Percentiles rank a stretch among this genome's conserved stretches.
These are phyloP conservation scores for Zelonia costaricensis DNA, from an alignment of 208 protist genomes.

Conservation along the genomic window DNA sequence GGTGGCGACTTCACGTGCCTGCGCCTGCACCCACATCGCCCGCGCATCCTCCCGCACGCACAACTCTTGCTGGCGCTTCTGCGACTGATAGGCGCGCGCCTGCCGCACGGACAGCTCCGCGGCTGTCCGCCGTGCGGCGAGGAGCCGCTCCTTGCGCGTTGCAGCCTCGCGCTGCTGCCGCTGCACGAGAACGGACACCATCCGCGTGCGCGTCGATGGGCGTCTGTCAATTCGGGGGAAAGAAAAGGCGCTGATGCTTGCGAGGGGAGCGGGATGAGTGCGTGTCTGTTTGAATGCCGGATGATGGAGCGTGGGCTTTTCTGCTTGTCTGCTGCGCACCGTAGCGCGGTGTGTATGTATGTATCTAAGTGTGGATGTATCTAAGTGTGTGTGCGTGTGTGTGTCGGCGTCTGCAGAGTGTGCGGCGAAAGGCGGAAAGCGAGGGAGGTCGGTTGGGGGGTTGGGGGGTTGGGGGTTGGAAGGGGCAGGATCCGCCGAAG, in stretches of 20 bases:
- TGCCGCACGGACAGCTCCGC: constrained; percentile 39
- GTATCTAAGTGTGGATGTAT: too few relatives aligned
- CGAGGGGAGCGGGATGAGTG: too few relatives aligned
- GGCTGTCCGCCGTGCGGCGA: constrained; percentile 46
- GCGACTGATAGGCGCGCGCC: constrained; percentile 45
- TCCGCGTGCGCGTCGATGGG: too few relatives aligned
- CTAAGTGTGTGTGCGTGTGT: too few relatives aligned
- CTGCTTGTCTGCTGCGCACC: too few relatives aligned
- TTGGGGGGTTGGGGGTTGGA: too few relatives aligned
- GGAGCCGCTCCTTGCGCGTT: constrained; percentile 50
- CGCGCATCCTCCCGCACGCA: constrained; percentile 33
- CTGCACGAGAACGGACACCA: constrained; percentile 65
- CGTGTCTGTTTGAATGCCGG: constrained; percentile 2
- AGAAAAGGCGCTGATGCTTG: neutral
- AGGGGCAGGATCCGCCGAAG: too few relatives aligned
- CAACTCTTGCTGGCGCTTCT: constrained; percentile 42
- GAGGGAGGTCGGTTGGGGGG: too few relatives aligned
- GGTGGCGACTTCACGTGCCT: constrained; percentile 18
- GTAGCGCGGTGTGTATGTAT: too few relatives aligned
- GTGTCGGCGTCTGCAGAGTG: too few relatives aligned
- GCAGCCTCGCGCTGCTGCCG: constrained; percentile 51
- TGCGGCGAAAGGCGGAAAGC: too few relatives aligned
- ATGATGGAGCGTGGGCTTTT: neutral
- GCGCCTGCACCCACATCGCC: constrained; percentile 37
- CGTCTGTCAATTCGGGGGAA: too few relatives aligned